phyloP scores from a whole-genome alignment of 2,329 filamentous ascomycete species.

The Ophioceras dolichostomum region DNA sequence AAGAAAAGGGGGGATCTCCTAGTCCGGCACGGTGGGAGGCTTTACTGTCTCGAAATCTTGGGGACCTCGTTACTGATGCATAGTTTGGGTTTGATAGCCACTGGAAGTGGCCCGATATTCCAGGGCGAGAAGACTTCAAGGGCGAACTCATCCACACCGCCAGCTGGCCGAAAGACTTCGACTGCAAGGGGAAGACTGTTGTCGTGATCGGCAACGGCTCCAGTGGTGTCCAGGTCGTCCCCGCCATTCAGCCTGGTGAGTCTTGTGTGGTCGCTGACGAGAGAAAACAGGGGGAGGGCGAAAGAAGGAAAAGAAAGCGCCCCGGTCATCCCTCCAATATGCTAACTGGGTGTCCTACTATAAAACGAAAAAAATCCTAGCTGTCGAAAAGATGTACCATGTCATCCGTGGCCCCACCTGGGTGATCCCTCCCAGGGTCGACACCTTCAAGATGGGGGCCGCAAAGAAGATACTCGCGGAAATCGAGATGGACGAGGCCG shows the following conservation, averaged over 20 bases:
- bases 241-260: conserved; percentile 32
- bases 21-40: conserved; percentile 2
- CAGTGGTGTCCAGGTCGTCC: conserved; percentile 40
- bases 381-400: conserved; percentile 22
- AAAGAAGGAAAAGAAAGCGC: too few relatives aligned
- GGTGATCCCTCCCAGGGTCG: conserved; percentile 22
- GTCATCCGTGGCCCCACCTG: conserved; percentile 29
- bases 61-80: too few relatives aligned
- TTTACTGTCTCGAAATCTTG: too few relatives aligned
- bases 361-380: conserved; percentile 7
- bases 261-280: too few relatives aligned
- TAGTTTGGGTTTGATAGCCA: too few relatives aligned
- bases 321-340: too few relatives aligned
- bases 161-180: conserved; percentile 35
- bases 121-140: conserved; percentile 30
- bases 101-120: conserved; percentile 39
- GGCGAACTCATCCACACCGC: conserved; percentile 41
- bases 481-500: conserved; percentile 27
- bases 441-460: conserved; percentile 24
- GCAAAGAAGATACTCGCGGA: conserved; percentile 20
- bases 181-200: conserved; percentile 35
- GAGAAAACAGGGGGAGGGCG: too few relatives aligned
- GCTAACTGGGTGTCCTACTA: too few relatives aligned
- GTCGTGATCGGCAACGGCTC: conserved; percentile 45
- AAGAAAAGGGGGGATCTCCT: too few relatives aligned